phyloP scores from a whole-genome alignment of 228 moss, liverwort and hornwort genomes.

The Sphagnum fallax region DNA sequence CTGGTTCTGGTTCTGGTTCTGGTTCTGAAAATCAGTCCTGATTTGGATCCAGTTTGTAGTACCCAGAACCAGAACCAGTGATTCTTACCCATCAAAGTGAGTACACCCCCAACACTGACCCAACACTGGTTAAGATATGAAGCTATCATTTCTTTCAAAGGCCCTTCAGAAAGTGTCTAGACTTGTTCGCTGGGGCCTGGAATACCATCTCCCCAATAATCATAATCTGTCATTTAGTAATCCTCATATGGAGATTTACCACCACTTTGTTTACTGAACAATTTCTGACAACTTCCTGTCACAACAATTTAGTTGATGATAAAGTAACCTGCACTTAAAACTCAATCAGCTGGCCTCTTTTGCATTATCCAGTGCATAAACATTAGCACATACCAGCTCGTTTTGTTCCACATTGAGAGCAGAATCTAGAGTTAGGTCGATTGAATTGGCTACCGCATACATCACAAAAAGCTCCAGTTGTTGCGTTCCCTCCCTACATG shows the following conservation, averaged over 20 bases:
- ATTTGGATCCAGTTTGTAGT: too few relatives aligned
- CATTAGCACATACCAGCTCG: slow-evolving; percentile 18
- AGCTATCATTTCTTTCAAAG: too few relatives aligned
- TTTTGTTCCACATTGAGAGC: slow-evolving; percentile 39
- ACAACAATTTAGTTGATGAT: not conserved
- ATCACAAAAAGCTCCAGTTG: slow-evolving; percentile 15
- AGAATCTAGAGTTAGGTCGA: slow-evolving; percentile 29
- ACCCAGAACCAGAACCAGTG: too few relatives aligned
- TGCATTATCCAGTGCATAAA: not conserved
- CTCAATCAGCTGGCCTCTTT: not conserved
- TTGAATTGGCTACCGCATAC: slow-evolving; percentile 15
- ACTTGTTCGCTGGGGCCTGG: not conserved
- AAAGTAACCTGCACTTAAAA: not conserved
- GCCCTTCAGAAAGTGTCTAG: too few relatives aligned
- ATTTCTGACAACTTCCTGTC: not conserved
- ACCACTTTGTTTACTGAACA: not conserved
- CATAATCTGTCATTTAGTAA: not conserved
- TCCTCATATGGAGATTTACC: not conserved
- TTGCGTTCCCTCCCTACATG: slow-evolving; percentile 10
- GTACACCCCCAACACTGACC: too few relatives aligned
- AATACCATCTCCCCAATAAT: not conserved
- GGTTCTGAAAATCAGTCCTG: too few relatives aligned
- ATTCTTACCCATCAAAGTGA: too few relatives aligned
- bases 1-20: too few relatives aligned
- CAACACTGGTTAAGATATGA: too few relatives aligned